Evolutionary conservation across 768 basidiomycete genomes (phyloP), one percentile per base, ranked within the genome.

Genomic region (Leccinum incarnatum): DNA sequence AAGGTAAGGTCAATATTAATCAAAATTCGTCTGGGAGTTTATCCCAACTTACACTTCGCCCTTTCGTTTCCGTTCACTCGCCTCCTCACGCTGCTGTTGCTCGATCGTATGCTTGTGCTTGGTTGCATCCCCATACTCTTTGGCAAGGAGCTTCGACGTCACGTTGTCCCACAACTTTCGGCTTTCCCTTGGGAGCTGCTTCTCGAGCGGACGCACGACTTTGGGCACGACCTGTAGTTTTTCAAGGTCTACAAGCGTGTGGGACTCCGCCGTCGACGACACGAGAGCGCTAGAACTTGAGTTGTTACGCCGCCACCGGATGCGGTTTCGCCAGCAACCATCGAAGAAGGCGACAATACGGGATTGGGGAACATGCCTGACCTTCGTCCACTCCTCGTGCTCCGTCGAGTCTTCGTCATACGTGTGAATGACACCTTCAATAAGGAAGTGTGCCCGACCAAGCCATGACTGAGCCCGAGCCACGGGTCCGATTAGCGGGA

Each of bases 91-190:
- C 79, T 98, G 97, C 69, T 72, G 83, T 81, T 98, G 96, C 76
- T 99, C 97, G 56, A 99, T 96, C 5, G 74, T 74, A 54, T 94
- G 83, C 80, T 99, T 99, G 77, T 89, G 84, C 78, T 81, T 90
- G 57, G 93, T 98, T 54, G 97, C 97, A 45, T 95, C 93, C 23
- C 83, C 81, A 74, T 83, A 99, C 69, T 95, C 91, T 81, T 97
- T 98, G 69, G 76, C 81, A 47, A 91, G 51, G 57, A 98, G 74
- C 58, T 82, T 78, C 48, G 75, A 79, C 53, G 95, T 96, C 21
- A 98, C 91, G 54, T 71, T 81, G 57, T 89, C 86, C 97, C 97
- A 98, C 55, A 98, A 72, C 76, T 83, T 85, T 58, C 94, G 78
- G 61, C 93, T 95, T 78, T 98, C 97, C 56, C 81, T 76, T 7